These are phyloP conservation scores for Xylaria nigripes DNA, from an alignment of 495 filamentous ascomycete species.

Conservation along the genomic window DNA sequence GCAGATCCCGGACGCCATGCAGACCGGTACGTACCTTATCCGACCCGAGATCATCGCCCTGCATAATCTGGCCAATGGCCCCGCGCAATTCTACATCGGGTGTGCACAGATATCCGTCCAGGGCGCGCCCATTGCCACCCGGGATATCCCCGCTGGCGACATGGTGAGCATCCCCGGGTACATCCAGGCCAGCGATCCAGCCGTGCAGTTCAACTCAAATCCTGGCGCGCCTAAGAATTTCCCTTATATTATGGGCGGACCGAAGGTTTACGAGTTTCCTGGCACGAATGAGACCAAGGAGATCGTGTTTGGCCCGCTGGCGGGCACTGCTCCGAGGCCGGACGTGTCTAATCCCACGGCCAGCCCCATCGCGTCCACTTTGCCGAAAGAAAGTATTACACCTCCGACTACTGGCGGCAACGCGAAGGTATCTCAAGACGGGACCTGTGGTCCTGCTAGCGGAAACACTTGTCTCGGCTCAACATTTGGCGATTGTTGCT, in stretches of 20 bases:
- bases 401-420: too few relatives aligned
- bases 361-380: background rate
- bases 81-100: constrained; percentile 54
- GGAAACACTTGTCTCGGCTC: too few relatives aligned
- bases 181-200: constrained; percentile 40
- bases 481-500: background rate
- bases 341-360: background rate
- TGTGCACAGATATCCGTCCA: constrained; percentile 59
- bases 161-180: constrained; percentile 53
- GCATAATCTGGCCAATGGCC: constrained; percentile 48
- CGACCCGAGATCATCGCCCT: constrained; percentile 58
- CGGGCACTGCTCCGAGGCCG: background rate
- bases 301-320: background rate
- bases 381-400: too few relatives aligned
- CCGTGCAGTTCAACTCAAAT: constrained; percentile 46
- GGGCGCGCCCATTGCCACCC: constrained; percentile 27
- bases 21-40: constrained; percentile 56
- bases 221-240: background rate
- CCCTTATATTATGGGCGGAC: background rate
- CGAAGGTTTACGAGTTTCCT: background rate
- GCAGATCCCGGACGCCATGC: constrained; percentile 47
- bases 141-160: constrained; percentile 30
- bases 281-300: background rate
- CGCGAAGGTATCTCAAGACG: too few relatives aligned
- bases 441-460: too few relatives aligned